Evolutionary conservation across 306 rosid genomes (phyloP).

Genomic region (Malus domestica): ASM211411v1 NC_041790.1:8266001-8266500

Average conservation of each 20-base stretch:
- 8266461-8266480: too few species aligned
- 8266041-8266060: not conserved
- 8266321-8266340: too few species aligned
- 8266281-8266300: too few species aligned
- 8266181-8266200: slow-evolving; percentile 40
- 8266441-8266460: too few species aligned
- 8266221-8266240: slow-evolving; percentile 11
- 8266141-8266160: slow-evolving; percentile 63
- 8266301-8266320: too few species aligned
- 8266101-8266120: slow-evolving; percentile 32
- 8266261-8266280: slow-evolving; percentile 9
- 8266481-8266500: too few species aligned
- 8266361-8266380: too few species aligned
- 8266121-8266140: slow-evolving; percentile 54
- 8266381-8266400: too few species aligned
- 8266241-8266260: slow-evolving; percentile 29
- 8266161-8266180: slow-evolving; percentile 64
- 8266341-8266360: too few species aligned
- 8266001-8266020: slow-evolving; percentile 49
- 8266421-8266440: too few species aligned
- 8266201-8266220: slow-evolving; percentile 35
- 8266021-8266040: slow-evolving; percentile 46
- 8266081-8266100: slow-evolving; percentile 34
- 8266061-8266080: slow-evolving; percentile 43
- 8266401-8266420: too few species aligned